phyloP scores from a whole-genome alignment of 805 yeast species.

The Grigorovia transvaalensis region DNA sequence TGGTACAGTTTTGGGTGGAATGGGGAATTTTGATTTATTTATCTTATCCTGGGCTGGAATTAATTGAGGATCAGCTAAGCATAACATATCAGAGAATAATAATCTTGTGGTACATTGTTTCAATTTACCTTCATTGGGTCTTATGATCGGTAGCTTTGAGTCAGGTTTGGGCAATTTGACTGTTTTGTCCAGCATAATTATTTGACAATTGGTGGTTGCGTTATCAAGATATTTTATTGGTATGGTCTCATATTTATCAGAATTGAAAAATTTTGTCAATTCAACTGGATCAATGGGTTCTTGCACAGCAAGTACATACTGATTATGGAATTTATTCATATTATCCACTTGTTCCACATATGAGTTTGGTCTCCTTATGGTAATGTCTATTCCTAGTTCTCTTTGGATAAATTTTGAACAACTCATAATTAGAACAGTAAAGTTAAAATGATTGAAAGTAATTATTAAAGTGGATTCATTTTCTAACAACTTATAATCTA shows the following conservation, averaged over 20 bases:
- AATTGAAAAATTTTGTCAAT: not conserved
- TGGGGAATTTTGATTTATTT: conserved; percentile 7
- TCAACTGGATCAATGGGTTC: not conserved
- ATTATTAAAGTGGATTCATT: conserved; percentile 3
- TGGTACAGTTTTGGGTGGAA: not conserved
- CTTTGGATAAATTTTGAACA: conserved; percentile 16
- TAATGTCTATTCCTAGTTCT: conserved; percentile 3
- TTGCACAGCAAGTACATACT: conserved; percentile 12
- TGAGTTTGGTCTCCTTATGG: conserved; percentile 15
- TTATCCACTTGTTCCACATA: conserved; percentile 16
- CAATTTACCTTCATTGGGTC: conserved; percentile 9
- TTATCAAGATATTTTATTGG: not conserved
- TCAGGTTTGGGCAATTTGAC: not conserved
- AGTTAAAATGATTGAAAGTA: conserved; percentile 12
- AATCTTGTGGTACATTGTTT: conserved; percentile 15
- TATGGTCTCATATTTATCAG: not conserved
- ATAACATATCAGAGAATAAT: conserved; percentile 28
- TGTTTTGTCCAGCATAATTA: not conserved
- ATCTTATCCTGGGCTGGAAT: conserved; percentile 17
- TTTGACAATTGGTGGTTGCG: not conserved
- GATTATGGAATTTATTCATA: conserved; percentile 13
- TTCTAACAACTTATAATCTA: not conserved
- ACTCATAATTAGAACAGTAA: conserved; percentile 15
- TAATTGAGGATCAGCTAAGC: conserved; percentile 10
- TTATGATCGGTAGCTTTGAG: not conserved